Percentiles rank a stretch among this genome's conserved stretches.
Evolutionary conservation across 495 filamentous ascomycete species (phyloP).

Genomic region (Daldinia vernicosa): DNA sequence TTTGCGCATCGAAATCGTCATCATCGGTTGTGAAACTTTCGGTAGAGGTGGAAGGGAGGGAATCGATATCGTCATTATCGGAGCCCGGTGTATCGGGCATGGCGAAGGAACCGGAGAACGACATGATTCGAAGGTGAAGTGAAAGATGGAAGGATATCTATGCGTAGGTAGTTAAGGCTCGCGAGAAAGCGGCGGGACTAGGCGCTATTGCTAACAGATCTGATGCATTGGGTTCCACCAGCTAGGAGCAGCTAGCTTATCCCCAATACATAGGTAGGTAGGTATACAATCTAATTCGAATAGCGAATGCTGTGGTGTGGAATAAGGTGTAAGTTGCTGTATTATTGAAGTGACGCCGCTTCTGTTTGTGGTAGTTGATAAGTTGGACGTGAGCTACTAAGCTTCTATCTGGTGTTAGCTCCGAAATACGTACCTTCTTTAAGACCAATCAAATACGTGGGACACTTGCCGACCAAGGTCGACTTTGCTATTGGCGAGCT

Average conservation of each 20-base stretch:
- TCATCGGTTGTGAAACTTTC: conserved; percentile 66
- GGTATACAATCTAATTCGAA: conserved; percentile 1
- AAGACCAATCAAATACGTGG: conserved; percentile 9
- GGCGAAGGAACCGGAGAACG: conserved; percentile 55
- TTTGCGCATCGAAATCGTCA: conserved; percentile 82
- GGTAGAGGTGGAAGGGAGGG: conserved; percentile 77
- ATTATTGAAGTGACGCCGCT: conserved; percentile 17
- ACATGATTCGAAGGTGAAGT: conserved; percentile 44
- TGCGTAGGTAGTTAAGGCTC: conserved; percentile 12
- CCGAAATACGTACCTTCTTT: conserved; percentile 22
- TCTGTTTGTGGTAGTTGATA: conserved; percentile 15
- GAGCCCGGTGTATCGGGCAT: conserved; percentile 53
- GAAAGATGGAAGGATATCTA: conserved; percentile 1
- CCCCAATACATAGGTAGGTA: conserved; percentile 12
- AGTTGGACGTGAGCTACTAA: conserved; percentile 11
- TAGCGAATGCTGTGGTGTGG: neutral
- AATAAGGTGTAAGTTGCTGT: conserved; percentile 4
- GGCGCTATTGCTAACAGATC: conserved; percentile 41
- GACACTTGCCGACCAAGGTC: conserved; percentile 14
- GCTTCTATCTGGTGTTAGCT: neutral
- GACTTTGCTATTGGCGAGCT: conserved; percentile 13
- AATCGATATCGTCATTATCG: conserved; percentile 77
- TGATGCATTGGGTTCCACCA: conserved; percentile 54
- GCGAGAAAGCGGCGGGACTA: conserved; percentile 36
- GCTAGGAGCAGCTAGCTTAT: conserved; percentile 21